Evolutionary conservation across 345 rosid species (phyloP).

Genomic region (Punica granatum): DNA sequence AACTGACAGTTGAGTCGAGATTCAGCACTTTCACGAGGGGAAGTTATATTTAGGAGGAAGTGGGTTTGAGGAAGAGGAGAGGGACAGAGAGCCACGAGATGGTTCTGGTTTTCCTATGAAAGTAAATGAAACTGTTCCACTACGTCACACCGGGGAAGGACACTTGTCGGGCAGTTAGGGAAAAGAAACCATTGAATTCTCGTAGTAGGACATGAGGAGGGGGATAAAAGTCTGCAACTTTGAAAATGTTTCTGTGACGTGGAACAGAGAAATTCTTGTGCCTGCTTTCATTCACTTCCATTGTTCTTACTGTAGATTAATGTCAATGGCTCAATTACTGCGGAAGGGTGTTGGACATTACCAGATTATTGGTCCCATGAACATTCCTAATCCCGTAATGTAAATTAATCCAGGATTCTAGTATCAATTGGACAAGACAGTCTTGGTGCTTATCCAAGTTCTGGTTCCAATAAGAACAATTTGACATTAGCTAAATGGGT

Average conservation of each 20-base stretch:
- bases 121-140: slow-evolving; percentile 34
- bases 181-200: neutral
- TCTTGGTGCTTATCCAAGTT: slow-evolving; percentile 1
- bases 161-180: slow-evolving; percentile 14
- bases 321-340: no score
- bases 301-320: no score
- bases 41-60: slow-evolving; percentile 30
- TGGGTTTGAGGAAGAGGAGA: slow-evolving; percentile 26
- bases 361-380: neutral
- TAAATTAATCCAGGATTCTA: neutral
- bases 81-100: slow-evolving; percentile 8
- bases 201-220: neutral
- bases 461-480: neutral
- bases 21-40: slow-evolving; percentile 13
- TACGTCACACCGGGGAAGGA: neutral
- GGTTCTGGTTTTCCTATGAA: slow-evolving; percentile 10
- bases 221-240: neutral
- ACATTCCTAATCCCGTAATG: neutral
- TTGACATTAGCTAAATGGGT: neutral
- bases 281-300: neutral
- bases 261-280: neutral
- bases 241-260: neutral
- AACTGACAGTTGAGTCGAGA: slow-evolving; percentile 12
- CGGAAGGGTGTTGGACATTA: neutral
- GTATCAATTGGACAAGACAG: neutral